phyloP scores from a whole-genome alignment of 2,329 filamentous ascomycete species.

The Pestalotiopsis sp. region DNA sequence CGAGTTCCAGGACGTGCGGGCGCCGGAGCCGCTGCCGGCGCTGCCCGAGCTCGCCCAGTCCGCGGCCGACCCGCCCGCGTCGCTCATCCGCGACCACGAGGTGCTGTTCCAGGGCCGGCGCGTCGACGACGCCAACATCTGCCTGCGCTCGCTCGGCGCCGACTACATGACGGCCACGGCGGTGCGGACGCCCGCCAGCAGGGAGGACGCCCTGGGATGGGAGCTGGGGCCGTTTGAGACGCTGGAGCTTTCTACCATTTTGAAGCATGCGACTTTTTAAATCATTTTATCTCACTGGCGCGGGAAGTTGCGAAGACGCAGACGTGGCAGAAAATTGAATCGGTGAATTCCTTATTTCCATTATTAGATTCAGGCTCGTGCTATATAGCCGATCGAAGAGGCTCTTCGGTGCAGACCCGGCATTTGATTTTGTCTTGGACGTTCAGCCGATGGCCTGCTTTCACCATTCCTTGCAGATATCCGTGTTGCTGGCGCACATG shows the following conservation, averaged over 20 bases:
- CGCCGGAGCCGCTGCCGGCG: constrained; percentile 44
- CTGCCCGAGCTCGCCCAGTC: constrained; percentile 26
- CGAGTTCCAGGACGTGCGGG: constrained; percentile 67
- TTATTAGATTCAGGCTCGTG: too few species aligned
- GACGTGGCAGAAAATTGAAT: not conserved
- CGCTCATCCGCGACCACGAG: constrained; percentile 35
- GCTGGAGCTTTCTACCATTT: constrained; percentile 47
- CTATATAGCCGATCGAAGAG: not conserved
- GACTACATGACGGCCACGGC: constrained; percentile 60
- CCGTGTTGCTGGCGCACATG: not conserved
- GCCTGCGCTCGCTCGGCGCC: constrained; percentile 44
- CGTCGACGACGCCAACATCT: constrained; percentile 45
- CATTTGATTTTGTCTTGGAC: not conserved
- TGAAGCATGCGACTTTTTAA: constrained; percentile 38
- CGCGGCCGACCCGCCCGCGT: constrained; percentile 35
- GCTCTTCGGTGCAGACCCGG: not conserved
- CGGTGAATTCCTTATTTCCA: too few species aligned
- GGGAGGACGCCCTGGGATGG: constrained; percentile 40
- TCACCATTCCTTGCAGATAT: not conserved
- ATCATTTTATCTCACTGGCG: not conserved
- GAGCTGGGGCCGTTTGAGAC: constrained; percentile 43
- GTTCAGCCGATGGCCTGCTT: not conserved
- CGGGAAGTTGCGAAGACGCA: not conserved
- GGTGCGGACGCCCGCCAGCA: constrained; percentile 42
- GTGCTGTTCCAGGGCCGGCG: constrained; percentile 40